Percentiles rank a stretch among this genome's conserved stretches.
Conservation (phyloP, 73 alveolate genomes). For the Paramecium biaurelia region DNA sequence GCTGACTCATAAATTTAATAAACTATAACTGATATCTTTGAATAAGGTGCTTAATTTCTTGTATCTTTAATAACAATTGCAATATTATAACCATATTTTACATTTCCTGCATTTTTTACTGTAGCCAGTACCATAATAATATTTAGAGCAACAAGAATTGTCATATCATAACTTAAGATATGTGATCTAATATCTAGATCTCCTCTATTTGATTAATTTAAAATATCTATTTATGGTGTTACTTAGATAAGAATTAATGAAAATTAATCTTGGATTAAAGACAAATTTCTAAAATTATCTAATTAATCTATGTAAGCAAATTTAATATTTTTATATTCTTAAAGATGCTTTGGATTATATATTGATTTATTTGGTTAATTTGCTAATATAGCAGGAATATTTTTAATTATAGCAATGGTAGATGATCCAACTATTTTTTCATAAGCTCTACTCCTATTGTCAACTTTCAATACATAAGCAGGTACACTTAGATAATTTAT, state of each 20-base stretch:
- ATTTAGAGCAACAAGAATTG: background rate
- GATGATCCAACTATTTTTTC: background rate
- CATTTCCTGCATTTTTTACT: background rate
- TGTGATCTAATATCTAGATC: conserved; percentile 12
- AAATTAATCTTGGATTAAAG: background rate
- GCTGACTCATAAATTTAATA: conserved; percentile 14
- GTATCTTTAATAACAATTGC: background rate
- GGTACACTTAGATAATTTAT: conserved; percentile 53
- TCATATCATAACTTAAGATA: background rate
- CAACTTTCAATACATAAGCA: background rate
- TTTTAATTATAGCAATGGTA: background rate
- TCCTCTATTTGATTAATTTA: conserved; percentile 25
- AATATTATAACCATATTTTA: conserved; percentile 16
- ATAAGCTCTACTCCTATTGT: background rate
- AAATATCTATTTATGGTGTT: background rate
- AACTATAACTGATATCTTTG: conserved; percentile 11
- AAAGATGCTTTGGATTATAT: background rate
- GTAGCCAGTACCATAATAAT: background rate
- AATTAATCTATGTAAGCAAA: conserved; percentile 15
- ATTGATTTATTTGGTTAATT: conserved; percentile 4
- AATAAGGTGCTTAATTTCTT: background rate
- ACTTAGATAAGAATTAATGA: conserved; percentile 17
- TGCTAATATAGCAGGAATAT: conserved; percentile 3
- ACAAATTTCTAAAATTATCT: background rate
- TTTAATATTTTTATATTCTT: background rate